Evolutionary conservation across 805 yeast species (phyloP), one percentile per base, ranked within the genome.

Genomic region (Lipomyces anomalus): DNA sequence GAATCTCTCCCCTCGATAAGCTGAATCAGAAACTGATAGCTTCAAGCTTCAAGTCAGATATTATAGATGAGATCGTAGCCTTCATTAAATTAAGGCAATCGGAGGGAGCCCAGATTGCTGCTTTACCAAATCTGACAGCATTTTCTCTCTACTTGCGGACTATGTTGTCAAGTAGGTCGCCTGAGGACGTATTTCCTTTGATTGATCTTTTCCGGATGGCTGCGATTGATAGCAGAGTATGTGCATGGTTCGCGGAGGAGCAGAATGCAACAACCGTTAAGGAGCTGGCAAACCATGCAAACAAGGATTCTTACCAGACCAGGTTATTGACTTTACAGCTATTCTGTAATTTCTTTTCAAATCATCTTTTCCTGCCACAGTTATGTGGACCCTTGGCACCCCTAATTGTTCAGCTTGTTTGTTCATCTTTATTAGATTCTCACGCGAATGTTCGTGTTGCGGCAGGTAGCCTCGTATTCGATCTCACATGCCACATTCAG

Each of bases 231-330:
- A 38, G 28, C 11, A 43, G 60, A 6, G 51, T 56, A 7, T 37
- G 55, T n/a, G 46, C 55, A 6, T 56, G 60, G 60, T 47, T 56
- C 26, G 55, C 55, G 4, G 60, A 56, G 18, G 58, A 53, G 32
- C 20, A 26, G 17, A 49, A 44, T 16, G 28, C 42, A 4, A 36
- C 39, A 16, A 52, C 56, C 6, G 29, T 43, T 11, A 33, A 35
- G 18, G 18, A 41, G 3, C 32, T 53, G 16, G 45, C 51, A n/a
- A 22, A 20, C 5, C 38, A 24, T 20, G 38, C 52, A 22, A 36
- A 46, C 36, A 30, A 24, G 4, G 18, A 24, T 13, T 36, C 50
- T n/a, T 56, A 35, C 35, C 53, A 54, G 34, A 45, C 53, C 13
- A 42, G 50, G 5, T 48, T 56, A 6, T 58, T 56, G 13, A 54